Evolutionary conservation across 2,329 filamentous ascomycete species (phyloP).

Genomic region (Laburnicola sp.): DNA sequence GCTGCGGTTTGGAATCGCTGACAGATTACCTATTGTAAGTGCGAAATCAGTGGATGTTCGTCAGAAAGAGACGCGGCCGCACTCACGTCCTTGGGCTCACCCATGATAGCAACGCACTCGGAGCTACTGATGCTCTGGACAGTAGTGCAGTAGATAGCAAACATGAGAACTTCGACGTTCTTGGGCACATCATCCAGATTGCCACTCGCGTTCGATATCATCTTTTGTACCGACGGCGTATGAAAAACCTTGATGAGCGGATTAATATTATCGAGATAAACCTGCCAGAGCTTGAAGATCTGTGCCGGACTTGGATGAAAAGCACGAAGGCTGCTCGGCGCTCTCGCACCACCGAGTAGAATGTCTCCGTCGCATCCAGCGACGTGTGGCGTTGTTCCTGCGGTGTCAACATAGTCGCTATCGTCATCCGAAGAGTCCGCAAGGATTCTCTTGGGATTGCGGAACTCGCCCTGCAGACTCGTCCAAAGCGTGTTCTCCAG

Average conservation of each 20-base stretch:
- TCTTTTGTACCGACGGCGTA: slow-evolving; percentile 67
- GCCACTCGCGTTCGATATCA: slow-evolving; percentile 64
- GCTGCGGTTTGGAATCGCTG: slow-evolving; percentile 60
- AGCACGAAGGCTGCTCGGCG: slow-evolving; percentile 25
- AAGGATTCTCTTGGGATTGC: slow-evolving; percentile 30
- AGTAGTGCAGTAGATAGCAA: slow-evolving; percentile 36
- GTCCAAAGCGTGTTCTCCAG: slow-evolving; percentile 42
- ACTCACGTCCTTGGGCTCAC: slow-evolving; percentile 52
- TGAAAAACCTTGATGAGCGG: slow-evolving; percentile 74
- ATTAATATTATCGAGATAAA: slow-evolving; percentile 74
- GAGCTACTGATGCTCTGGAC: slow-evolving; percentile 58
- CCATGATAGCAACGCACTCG: slow-evolving; percentile 58
- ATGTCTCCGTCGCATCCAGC: slow-evolving; percentile 18
- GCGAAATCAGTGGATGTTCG: no score
- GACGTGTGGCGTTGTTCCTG: slow-evolving; percentile 7
- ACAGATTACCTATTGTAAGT: slow-evolving; percentile 44
- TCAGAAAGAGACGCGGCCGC: no score
- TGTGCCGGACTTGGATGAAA: slow-evolving; percentile 67
- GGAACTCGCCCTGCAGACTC: slow-evolving; percentile 34
- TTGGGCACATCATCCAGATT: slow-evolving; percentile 59
- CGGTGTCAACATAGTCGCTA: neutral
- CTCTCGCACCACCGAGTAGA: slow-evolving; percentile 22
- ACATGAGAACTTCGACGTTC: slow-evolving; percentile 58
- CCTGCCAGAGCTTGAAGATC: slow-evolving; percentile 73
- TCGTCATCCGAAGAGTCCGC: slow-evolving; percentile 38